A percentile compares a stretch with the other conserved stretches of the same genome.
phyloP scores from a whole-genome alignment of 176 grass and related monocot species.

The Eleusine coracana region DNA sequence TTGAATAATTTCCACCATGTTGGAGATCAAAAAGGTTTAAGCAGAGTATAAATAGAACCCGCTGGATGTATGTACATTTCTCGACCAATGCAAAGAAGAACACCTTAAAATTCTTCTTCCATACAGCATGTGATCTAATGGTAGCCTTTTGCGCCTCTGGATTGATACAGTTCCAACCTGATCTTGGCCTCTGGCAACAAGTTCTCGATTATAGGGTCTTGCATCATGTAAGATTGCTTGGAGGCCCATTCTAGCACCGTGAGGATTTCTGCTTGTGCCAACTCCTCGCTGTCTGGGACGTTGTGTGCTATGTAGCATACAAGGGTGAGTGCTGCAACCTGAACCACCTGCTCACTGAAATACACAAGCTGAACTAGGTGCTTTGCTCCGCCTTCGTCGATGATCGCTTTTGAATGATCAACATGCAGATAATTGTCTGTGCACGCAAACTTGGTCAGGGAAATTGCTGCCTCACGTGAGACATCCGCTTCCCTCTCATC shows the following conservation, averaged over 20 bases:
- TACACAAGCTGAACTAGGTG: conserved; percentile 96
- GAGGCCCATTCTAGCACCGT: conserved; percentile 89
- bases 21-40: conserved; percentile 47
- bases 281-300: conserved; percentile 89
- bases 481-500: conserved; percentile 85
- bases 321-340: conserved; percentile 74
- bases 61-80: conserved; percentile 53
- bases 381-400: conserved; percentile 71
- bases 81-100: conserved; percentile 54
- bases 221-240: conserved; percentile 86
- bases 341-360: conserved; percentile 84
- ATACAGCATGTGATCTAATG: conserved; percentile 56
- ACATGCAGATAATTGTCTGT: conserved; percentile 78
- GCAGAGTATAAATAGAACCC: conserved; percentile 47
- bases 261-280: conserved; percentile 88
- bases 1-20: conserved; percentile 36
- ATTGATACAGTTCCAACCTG: conserved; percentile 90
- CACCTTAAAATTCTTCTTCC: conserved; percentile 35
- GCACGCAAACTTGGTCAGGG: conserved; percentile 80
- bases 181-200: conserved; percentile 90
- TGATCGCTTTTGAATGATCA: conserved; percentile 91
- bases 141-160: conserved; percentile 77
- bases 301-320: conserved; percentile 77
- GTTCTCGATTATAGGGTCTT: conserved; percentile 64
- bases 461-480: conserved; percentile 60